These are phyloP conservation scores for Plasmodium yoelii DNA, from an alignment of 169 alveolate species.

Conservation along the genomic window DNA sequence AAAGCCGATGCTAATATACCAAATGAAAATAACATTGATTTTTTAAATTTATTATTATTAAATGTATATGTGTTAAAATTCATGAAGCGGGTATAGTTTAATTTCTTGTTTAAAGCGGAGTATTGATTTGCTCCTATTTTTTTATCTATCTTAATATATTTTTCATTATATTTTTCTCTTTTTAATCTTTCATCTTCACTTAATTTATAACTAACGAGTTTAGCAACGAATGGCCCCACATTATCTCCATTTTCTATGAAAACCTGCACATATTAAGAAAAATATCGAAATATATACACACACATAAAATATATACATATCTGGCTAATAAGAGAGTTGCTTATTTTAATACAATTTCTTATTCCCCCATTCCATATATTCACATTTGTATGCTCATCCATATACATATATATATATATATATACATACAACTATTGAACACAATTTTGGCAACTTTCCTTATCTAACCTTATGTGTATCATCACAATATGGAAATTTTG, in stretches of 20 bases:
- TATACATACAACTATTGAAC: not conserved
- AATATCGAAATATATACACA: not conserved
- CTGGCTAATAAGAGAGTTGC: too few species aligned
- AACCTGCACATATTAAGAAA: conserved; percentile 44
- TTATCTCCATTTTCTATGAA: conserved; percentile 84
- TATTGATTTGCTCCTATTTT: conserved; percentile 19
- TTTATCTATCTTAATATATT: conserved; percentile 54
- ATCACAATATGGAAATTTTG: conserved; percentile 89
- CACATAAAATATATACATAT: too few species aligned
- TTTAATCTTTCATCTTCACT: conserved; percentile 65
- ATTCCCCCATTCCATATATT: not conserved
- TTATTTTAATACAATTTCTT: too few species aligned
- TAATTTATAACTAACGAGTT: conserved; percentile 44
- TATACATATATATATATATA: not conserved
- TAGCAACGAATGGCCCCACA: conserved; percentile 86
- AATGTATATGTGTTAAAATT: conserved; percentile 1
- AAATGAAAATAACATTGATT: conserved; percentile 30
- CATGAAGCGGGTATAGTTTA: not conserved
- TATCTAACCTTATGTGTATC: conserved; percentile 88
- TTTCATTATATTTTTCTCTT: conserved; percentile 56
- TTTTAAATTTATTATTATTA: conserved; percentile 2
- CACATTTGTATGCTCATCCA: not conserved
- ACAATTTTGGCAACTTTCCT: not conserved
- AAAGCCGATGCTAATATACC: conserved; percentile 41
- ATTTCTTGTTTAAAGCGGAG: conserved; percentile 10